phyloP scores from a whole-genome alignment of 805 yeast genomes.

The Kazachstania martiniae region DNA sequence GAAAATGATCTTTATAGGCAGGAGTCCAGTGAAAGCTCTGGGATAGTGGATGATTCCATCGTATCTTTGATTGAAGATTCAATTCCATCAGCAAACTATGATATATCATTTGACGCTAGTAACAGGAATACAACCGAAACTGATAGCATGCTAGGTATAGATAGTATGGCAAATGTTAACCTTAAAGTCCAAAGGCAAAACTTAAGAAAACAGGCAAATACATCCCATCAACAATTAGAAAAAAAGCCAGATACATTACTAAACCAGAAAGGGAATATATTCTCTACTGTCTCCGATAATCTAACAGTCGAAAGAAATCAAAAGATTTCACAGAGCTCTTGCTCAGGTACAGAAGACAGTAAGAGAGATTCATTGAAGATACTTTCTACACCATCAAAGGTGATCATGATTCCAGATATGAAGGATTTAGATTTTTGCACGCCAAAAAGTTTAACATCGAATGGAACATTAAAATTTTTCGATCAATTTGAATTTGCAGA shows the following conservation, averaged over 20 bases:
- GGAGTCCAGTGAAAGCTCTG: too few relatives aligned
- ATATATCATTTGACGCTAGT: slow-evolving; percentile 17
- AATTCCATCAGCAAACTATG: slow-evolving; percentile 21
- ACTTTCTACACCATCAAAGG: slow-evolving; percentile 20
- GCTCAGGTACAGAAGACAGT: not conserved
- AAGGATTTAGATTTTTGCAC: slow-evolving; percentile 7
- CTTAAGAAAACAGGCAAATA: slow-evolving; percentile 6
- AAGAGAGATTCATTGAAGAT: slow-evolving; percentile 13
- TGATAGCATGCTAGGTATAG: slow-evolving; percentile 22
- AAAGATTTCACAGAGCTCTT: too few relatives aligned
- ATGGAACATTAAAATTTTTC: slow-evolving; percentile 18
- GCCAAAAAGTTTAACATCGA: slow-evolving; percentile 6
- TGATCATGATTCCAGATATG: slow-evolving; percentile 20
- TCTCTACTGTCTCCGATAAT: too few relatives aligned
- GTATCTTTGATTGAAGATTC: slow-evolving; percentile 11
- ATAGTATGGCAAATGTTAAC: slow-evolving; percentile 25
- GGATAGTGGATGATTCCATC: slow-evolving; percentile 1
- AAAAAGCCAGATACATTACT: not conserved
- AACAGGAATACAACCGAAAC: slow-evolving; percentile 7
- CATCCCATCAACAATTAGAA: not conserved
- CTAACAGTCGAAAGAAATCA: too few relatives aligned
- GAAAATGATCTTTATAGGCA: too few relatives aligned
- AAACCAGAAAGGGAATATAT: not conserved
- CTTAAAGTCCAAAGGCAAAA: slow-evolving; percentile 22
- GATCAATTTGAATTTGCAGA: slow-evolving; percentile 11